Conservation (phyloP, 441 rosid species). For the Lepidium campestre region DNA sequence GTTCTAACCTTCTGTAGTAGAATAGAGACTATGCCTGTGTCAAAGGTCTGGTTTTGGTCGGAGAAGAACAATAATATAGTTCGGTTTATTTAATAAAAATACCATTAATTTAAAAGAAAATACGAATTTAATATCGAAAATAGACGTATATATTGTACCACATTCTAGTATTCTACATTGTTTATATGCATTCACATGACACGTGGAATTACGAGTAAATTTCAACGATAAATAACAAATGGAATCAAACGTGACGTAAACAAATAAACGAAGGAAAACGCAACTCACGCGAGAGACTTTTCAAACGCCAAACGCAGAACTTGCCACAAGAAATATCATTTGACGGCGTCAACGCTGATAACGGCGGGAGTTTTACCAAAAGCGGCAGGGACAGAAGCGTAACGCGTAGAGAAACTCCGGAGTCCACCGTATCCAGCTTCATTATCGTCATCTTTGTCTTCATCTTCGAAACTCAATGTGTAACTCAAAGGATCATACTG, state of each 20-base stretch:
- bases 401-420: conserved; percentile 24
- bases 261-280: neutral
- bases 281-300: conserved; percentile 9
- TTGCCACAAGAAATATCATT: neutral
- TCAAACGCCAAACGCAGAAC: neutral
- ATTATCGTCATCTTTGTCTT: conserved; percentile 2
- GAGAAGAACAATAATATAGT: conserved; percentile 28
- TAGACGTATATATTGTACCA: too few species aligned
- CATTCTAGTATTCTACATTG: too few species aligned
- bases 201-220: neutral
- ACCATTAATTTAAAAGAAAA: too few species aligned
- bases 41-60: conserved; percentile 74
- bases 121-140: too few species aligned
- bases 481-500: conserved; percentile 53
- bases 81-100: too few species aligned
- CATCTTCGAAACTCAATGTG: conserved; percentile 15
- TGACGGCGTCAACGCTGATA: neutral
- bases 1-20: neutral
- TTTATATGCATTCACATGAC: neutral
- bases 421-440: conserved; percentile 4
- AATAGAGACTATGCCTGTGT: conserved; percentile 53
- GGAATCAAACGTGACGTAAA: conserved; percentile 8
- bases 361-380: conserved; percentile 5
- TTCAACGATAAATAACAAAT: neutral
- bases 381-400: conserved; percentile 17